These are phyloP conservation scores for Debaryomyces castellii DNA, from an alignment of 805 yeast genomes.

Conservation along the genomic window DNA sequence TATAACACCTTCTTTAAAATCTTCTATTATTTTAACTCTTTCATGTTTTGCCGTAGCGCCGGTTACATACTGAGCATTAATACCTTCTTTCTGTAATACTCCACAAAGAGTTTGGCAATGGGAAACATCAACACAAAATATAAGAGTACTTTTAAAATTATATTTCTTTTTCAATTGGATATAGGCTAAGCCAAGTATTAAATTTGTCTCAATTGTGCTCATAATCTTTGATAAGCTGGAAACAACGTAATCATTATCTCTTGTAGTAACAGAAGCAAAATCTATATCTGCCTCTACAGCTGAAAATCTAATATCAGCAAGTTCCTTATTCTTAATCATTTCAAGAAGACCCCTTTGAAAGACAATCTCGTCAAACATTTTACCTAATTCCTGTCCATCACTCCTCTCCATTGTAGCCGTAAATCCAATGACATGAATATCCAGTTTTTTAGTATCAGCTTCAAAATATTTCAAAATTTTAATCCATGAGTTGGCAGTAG, in stretches of 20 bases:
- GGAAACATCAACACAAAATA: conserved; percentile 73
- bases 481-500: conserved; percentile 69
- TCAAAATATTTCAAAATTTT: conserved; percentile 59
- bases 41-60: conserved; percentile 57
- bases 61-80: conserved; percentile 70
- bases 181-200: conserved; percentile 55
- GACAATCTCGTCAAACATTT: conserved; percentile 69
- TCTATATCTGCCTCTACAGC: conserved; percentile 52
- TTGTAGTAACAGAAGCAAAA: conserved; percentile 29
- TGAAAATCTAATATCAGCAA: conserved; percentile 68
- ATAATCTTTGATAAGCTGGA: conserved; percentile 52
- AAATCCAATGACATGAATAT: conserved; percentile 71
- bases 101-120: conserved; percentile 61
- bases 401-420: conserved; percentile 83
- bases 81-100: conserved; percentile 55
- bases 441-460: conserved; percentile 40
- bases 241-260: conserved; percentile 54
- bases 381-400: conserved; percentile 62
- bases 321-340: conserved; percentile 67
- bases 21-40: conserved; percentile 52
- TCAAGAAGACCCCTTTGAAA: conserved; percentile 63
- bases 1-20: conserved; percentile 60
- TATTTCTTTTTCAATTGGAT: conserved; percentile 32
- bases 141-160: conserved; percentile 58
- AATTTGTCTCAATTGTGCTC: conserved; percentile 54